phyloP scores from a whole-genome alignment of 768 basidiomycete genomes.

The Kwoniella sp. region DNA sequence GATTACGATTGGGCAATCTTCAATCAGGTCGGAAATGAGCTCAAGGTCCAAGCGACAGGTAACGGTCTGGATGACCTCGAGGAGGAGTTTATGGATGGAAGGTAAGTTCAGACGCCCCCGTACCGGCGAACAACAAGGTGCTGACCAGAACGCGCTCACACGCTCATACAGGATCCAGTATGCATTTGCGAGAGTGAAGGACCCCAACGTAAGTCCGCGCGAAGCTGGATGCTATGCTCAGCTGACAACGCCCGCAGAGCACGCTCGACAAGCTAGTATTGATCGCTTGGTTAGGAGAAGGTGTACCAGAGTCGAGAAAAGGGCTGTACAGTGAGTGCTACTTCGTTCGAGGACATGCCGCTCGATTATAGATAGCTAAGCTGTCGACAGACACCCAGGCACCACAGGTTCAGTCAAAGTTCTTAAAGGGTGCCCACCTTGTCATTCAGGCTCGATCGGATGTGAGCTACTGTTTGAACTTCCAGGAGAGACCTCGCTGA shows the following conservation, averaged over 20 bases:
- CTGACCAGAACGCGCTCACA: too few species aligned
- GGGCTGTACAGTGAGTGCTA: conserved; percentile 70
- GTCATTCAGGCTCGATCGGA: conserved; percentile 53
- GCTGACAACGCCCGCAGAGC: conserved; percentile 60
- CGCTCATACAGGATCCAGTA: conserved; percentile 90
- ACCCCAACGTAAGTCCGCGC: conserved; percentile 69
- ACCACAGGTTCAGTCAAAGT: conserved; percentile 69
- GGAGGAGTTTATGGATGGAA: conserved; percentile 93
- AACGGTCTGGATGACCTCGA: conserved; percentile 81
- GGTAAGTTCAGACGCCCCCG: conserved; percentile 60
- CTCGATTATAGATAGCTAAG: not conserved
- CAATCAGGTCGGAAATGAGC: conserved; percentile 77
- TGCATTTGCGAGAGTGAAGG: conserved; percentile 80
- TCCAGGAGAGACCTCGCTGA: too few species aligned
- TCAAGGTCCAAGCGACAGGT: conserved; percentile 85
- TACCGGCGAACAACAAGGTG: too few species aligned
- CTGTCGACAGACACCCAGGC: conserved; percentile 67
- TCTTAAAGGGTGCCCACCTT: conserved; percentile 68
- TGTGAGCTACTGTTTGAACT: too few species aligned
- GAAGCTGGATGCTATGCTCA: not conserved
- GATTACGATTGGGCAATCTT: conserved; percentile 51
- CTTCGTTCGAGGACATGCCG: not conserved
- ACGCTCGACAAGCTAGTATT: conserved; percentile 88
- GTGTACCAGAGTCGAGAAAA: conserved; percentile 88
- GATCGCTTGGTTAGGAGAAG: conserved; percentile 97